phyloP scores from a whole-genome alignment of 2,329 filamentous ascomycete species.

The Pleoardoris graminearum region DNA sequence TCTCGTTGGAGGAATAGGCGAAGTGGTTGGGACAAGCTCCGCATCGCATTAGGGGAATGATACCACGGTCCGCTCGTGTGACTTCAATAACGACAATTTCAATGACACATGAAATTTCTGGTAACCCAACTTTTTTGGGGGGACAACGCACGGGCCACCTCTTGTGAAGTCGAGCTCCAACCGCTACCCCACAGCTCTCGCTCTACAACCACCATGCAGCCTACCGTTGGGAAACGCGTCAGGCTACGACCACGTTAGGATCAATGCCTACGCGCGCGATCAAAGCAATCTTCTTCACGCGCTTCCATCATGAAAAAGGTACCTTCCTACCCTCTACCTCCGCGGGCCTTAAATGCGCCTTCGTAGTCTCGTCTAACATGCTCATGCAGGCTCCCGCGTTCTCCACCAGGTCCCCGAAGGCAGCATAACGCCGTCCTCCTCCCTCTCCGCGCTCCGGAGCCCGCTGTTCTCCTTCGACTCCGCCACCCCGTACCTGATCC shows the following conservation, averaged over 20 bases:
- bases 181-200: conserved; percentile 2
- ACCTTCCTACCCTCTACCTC: background rate
- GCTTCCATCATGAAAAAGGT: conserved; percentile 62
- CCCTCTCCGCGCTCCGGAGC: conserved; percentile 53
- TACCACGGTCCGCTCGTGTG: no score
- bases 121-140: no score
- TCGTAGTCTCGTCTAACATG: conserved; percentile 8
- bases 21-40: no score
- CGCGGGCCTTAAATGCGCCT: no score
- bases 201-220: conserved; percentile 23
- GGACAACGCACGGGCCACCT: conserved; percentile 18
- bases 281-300: conserved; percentile 68
- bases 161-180: conserved; percentile 1
- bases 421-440: conserved; percentile 52
- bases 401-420: conserved; percentile 67
- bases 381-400: conserved; percentile 62
- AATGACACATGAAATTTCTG: no score
- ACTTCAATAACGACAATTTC: no score
- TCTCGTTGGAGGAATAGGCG: background rate
- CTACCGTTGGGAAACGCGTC: no score
- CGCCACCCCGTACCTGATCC: conserved; percentile 90
- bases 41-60: no score
- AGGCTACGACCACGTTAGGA: background rate
- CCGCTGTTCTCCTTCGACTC: conserved; percentile 84
- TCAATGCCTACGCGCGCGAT: conserved; percentile 52